A percentile compares a stretch with the other conserved stretches of the same genome.
phyloP scores from a whole-genome alignment of 2,329 filamentous ascomycete species.

The Xenoacremonium recifei region DNA sequence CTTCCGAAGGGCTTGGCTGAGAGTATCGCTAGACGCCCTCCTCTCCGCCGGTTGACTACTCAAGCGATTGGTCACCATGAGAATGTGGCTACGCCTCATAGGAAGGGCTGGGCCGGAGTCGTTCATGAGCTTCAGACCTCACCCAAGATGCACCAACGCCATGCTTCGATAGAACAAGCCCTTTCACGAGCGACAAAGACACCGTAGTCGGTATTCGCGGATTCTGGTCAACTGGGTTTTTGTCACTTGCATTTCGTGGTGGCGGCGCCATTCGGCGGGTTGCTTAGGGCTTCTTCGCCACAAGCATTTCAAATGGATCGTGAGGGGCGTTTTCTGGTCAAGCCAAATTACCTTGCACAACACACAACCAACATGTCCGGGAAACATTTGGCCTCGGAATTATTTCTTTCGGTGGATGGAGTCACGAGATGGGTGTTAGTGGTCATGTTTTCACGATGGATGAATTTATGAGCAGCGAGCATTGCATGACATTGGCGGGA shows the following conservation, averaged over 20 bases:
- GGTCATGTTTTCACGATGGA: constrained; percentile 22
- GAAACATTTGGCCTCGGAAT: constrained; percentile 1
- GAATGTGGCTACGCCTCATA: constrained; percentile 44
- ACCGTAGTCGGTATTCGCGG: constrained; percentile 19
- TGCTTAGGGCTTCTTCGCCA: constrained; percentile 12
- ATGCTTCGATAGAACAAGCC: constrained; percentile 60
- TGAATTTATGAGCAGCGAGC: constrained; percentile 24
- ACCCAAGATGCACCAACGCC: constrained; percentile 59
- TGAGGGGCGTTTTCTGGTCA: constrained; percentile 19
- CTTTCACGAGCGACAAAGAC: constrained; percentile 42
- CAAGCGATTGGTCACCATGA: constrained; percentile 54
- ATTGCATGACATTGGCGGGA: constrained; percentile 12
- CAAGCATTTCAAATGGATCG: constrained; percentile 13
- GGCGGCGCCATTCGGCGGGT: constrained; percentile 11
- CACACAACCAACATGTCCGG: constrained; percentile 16
- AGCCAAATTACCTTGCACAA: constrained; percentile 14
- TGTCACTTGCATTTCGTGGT: too few species aligned
- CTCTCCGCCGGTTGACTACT: constrained; percentile 52
- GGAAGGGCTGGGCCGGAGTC: constrained; percentile 61
- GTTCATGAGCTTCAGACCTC: constrained; percentile 62
- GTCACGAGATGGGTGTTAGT: constrained; percentile 9
- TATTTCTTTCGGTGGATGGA: too few species aligned
- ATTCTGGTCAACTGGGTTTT: constrained; percentile 7
- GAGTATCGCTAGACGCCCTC: constrained; percentile 43
- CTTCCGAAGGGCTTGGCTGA: constrained; percentile 44